Percentiles rank a stretch among this genome's conserved stretches.
Evolutionary conservation across 108 stramenopile species (phyloP).

Genomic region (Nitzschia sp.): DNA sequence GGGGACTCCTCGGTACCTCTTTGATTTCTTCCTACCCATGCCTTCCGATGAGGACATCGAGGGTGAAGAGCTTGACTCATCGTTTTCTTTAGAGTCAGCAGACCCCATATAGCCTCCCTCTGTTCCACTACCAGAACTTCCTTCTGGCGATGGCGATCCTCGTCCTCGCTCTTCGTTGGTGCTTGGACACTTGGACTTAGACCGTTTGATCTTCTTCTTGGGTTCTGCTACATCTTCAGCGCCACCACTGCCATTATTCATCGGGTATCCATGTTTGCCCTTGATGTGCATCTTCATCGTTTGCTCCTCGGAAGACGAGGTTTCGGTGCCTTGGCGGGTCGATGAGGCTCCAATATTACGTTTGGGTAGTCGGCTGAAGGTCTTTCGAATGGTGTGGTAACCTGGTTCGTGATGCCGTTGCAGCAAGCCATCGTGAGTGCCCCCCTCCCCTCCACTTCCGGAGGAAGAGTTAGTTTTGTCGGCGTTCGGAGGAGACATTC

Average conservation of each 20-base stretch:
- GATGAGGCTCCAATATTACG: background rate
- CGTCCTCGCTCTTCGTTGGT: background rate
- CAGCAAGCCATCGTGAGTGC: constrained; percentile 17
- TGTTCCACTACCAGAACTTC: constrained; percentile 48
- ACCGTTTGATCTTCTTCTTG: background rate
- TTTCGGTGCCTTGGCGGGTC: background rate
- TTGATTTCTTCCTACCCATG: background rate
- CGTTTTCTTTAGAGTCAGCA: constrained; percentile 46
- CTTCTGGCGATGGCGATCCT: constrained; percentile 5
- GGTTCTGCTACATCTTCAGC: background rate
- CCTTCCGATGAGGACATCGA: constrained; percentile 45
- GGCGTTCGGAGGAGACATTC: background rate
- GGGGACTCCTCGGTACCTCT: background rate
- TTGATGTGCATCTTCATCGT: background rate
- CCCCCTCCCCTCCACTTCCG: constrained; percentile 11
- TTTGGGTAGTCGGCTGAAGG: constrained; percentile 13
- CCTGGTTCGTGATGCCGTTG: constrained; percentile 23
- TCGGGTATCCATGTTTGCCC: constrained; percentile 1
- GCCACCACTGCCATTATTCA: background rate
- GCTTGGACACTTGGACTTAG: background rate
- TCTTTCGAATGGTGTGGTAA: constrained; percentile 27
- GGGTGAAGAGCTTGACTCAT: constrained; percentile 24
- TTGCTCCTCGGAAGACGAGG: constrained; percentile 6
- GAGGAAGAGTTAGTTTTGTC: background rate
- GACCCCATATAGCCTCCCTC: constrained; percentile 56